Evolutionary conservation across 75 land plant genomes (phyloP), one percentile per base, ranked within the genome.

Genomic region (Selaginella moellendorffii): DNA sequence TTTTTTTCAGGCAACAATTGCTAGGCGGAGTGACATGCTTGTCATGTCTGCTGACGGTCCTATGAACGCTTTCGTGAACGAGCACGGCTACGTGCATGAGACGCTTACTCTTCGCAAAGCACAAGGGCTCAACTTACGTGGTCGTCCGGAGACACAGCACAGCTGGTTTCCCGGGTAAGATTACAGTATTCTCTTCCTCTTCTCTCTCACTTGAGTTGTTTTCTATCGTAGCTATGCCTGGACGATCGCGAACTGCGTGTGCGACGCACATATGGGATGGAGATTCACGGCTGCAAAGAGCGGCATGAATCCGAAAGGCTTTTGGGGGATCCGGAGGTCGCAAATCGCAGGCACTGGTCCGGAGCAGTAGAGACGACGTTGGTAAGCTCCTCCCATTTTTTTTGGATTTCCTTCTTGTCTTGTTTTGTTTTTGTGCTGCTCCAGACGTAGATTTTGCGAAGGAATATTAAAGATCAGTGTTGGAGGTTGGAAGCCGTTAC

Each of bases 81-180:
- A 82, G n/a, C 65, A 82, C 73, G 99, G 99, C 52, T 89, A 72
- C 76, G 96, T 95, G 28, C 88, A 86, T 73, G 99, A 95, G 36
- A 72, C 79, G 23, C 78, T 89, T 68, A 95, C 96, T 28, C 74
- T 95, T 19, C 26, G 72, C 30, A 78, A 74, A 65, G 83, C 85
- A 28, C 79, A 64, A 65, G 96, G 96, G 27, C 63, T 95, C 21
- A 80, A 74, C 23, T 76, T 83, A 26, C 24, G 5, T 22, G 96
- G 91, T 19, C 42, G 29, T 30, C 76, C 96, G 0, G 68, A 67
- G 26, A 80, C 71, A 31, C 81, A 77, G 60, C 85, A 86, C 76
- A 95, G 96, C 74, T 95, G 99, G 99, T 95, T 95, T 72, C 96
- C 99, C 27, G 96, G 99, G 99, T 95, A 77, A 36, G 46, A 36